These are phyloP conservation scores for Davidsoniella eucalypti DNA, from an alignment of 2,329 filamentous ascomycete species.

Conservation along the genomic window DNA sequence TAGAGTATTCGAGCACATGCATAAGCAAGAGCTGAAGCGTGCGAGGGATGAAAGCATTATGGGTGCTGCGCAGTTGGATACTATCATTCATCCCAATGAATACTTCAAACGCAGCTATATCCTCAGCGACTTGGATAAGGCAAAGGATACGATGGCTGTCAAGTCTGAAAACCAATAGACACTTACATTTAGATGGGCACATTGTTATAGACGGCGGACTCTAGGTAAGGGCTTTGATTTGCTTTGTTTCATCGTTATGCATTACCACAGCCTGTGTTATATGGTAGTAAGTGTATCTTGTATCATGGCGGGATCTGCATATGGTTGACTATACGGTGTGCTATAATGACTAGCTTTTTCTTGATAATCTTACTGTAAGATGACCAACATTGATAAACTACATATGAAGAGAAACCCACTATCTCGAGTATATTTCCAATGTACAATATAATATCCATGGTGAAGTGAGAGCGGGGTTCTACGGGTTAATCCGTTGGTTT, in stretches of 20 bases:
- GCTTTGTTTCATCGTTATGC: neutral
- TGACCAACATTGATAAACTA: no score
- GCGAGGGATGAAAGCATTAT: conserved; percentile 60
- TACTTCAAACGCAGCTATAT: conserved; percentile 94
- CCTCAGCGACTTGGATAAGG: conserved; percentile 56
- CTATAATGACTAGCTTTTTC: neutral
- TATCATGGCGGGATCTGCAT: neutral
- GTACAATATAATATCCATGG: no score
- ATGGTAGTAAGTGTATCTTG: neutral
- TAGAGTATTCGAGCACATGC: conserved; percentile 78
- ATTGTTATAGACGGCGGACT: no score
- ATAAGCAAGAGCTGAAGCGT: conserved; percentile 61
- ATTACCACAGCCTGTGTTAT: neutral
- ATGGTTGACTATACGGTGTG: neutral
- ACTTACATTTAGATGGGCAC: neutral
- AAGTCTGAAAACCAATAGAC: conserved; percentile 5
- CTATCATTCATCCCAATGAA: conserved; percentile 91
- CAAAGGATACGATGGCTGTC: neutral
- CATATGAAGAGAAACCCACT: no score
- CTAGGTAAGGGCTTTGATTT: neutral
- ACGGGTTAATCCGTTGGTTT: no score
- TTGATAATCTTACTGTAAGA: neutral
- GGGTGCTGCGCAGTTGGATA: conserved; percentile 67
- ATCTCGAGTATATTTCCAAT: no score
- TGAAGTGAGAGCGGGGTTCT: no score